Conservation (phyloP, 2,329 filamentous ascomycete genomes). For the Aspergillus aculeatus region DNA sequence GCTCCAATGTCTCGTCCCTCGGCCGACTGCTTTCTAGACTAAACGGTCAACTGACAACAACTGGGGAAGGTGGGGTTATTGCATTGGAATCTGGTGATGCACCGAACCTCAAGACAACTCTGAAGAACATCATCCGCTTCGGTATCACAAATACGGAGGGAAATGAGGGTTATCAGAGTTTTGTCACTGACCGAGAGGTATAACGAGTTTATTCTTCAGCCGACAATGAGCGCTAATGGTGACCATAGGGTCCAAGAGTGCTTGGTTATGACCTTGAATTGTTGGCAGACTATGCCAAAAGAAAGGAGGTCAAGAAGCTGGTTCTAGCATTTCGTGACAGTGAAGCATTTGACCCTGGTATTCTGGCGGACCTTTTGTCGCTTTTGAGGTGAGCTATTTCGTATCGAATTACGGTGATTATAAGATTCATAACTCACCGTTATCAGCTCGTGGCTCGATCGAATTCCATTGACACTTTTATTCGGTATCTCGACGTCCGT, state of each 20-base stretch:
- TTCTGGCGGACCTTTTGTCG: constrained; percentile 48
- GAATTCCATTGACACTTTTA: constrained; percentile 59
- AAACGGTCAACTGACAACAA: constrained; percentile 32
- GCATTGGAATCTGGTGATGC: constrained; percentile 46
- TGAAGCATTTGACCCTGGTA: constrained; percentile 46
- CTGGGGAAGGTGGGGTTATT: constrained; percentile 38
- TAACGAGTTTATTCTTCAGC: constrained; percentile 4
- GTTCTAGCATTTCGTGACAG: constrained; percentile 47
- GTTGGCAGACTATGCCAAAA: constrained; percentile 43
- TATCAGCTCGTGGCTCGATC: constrained; percentile 58
- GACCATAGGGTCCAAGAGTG: constrained; percentile 38
- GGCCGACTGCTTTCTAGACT: constrained; percentile 39
- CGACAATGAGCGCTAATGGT: not conserved
- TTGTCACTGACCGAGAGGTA: constrained; percentile 41
- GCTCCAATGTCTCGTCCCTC: constrained; percentile 45
- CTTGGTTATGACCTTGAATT: constrained; percentile 49
- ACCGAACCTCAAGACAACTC: constrained; percentile 45
- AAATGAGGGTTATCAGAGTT: constrained; percentile 39
- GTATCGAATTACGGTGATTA: not conserved
- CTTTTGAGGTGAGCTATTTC: constrained; percentile 45
- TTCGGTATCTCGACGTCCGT: constrained; percentile 64
- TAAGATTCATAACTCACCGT: constrained; percentile 22
- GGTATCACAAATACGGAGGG: constrained; percentile 40
- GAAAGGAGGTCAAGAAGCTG: constrained; percentile 38
- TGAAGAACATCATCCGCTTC: constrained; percentile 48